A percentile compares a stretch with the other conserved stretches of the same genome.
phyloP scores from a whole-genome alignment of 345 rosid genomes.

The Eucalyptus paniculata region DNA sequence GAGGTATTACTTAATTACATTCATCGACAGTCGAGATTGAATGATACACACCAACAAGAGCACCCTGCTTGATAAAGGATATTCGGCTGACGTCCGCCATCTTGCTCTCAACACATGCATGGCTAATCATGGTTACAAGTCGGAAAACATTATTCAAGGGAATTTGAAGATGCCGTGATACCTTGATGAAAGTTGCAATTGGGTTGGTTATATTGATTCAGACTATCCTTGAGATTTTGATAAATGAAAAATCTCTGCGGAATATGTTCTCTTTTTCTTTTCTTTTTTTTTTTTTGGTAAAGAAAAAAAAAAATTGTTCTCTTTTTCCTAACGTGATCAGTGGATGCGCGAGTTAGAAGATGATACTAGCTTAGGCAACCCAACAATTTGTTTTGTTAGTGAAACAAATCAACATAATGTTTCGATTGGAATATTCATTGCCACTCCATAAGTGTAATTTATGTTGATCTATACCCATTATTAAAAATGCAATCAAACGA shows the following conservation, averaged over 20 bases:
- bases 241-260: background rate
- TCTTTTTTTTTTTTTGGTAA: too few species aligned
- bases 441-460: background rate
- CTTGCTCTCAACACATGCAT: background rate
- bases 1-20: background rate
- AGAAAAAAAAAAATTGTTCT: background rate
- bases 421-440: background rate
- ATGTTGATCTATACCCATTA: background rate
- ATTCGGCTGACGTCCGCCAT: too few species aligned
- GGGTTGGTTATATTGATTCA: background rate
- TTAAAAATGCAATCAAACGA: background rate
- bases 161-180: background rate
- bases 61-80: background rate
- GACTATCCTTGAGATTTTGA: background rate
- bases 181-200: background rate
- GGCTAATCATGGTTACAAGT: background rate
- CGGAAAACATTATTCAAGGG: background rate
- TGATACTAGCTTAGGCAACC: background rate
- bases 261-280: background rate
- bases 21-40: background rate
- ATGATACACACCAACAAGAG: background rate
- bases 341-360: background rate
- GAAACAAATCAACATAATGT: background rate
- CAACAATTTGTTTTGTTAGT: background rate
- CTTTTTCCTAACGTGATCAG: background rate